Base-by-base conservation (phyloP, 2,329 filamentous ascomycete species). In the Incumbomyces lentus region DNA sequence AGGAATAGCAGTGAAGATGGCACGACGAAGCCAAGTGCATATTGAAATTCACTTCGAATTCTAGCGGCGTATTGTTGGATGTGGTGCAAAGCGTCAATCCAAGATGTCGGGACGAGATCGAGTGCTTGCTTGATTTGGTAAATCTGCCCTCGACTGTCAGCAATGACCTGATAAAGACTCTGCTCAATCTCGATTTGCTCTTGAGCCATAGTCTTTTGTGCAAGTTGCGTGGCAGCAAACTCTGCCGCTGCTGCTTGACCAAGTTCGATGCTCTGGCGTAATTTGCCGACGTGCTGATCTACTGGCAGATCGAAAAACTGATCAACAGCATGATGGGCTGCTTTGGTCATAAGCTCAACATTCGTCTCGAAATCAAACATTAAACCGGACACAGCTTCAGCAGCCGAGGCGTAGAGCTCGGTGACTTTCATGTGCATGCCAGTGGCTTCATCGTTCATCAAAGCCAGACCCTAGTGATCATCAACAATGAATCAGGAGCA, bases 101-200 rank as follows among this genome's bases (percentile, higher is more conserved):
- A 37, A 2, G 42, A 45, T 30, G 42, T 38, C 16, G 42, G 42
- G 17, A 45, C 14, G 18, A 45, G 32, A 31, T 45, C 42, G n/a
- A 45, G 17, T 6, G 42, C 22, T 14, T 38, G 16, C 8, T 31
- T 16, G 26, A 45, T 45, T 14, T 45, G 26, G 13, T 37, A 16
- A 16, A 37, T 10, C 22, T 35, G 32, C 18, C 33, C 42, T 31
- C 38, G 42, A 29, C 30, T 45, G 33, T 45, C 31, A 13, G 36
- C 26, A 10, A 45, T 45, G 7, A 22, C 30, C 13, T 38, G 33
- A 6, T 37, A 22, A 2, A 45, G 26, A 7, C 14, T 29, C 12
- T 45, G 19, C 16, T 33, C 38, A 31, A 17, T 31, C 7, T 13
- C 17, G 17, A 38, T 11, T 17, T 45, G 42, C 17, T 18, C 33